Evolutionary conservation across 495 filamentous ascomycete species (phyloP).

Genomic region (Ascodesmis nigricans): DNA sequence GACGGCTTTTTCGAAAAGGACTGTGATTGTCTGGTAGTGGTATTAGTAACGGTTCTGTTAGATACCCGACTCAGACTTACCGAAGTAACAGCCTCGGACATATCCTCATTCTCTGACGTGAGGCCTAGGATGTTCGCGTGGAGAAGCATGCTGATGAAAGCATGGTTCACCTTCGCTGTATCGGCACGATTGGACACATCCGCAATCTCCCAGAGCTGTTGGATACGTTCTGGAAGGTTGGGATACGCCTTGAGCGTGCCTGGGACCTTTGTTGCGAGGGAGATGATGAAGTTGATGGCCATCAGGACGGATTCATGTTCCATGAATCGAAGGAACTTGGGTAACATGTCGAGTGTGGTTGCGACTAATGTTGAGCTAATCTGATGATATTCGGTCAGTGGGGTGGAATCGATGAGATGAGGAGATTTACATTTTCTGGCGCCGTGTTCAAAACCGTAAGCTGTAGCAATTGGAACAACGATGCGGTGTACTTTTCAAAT

Average conservation of each 20-base stretch:
- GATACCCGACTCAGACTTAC: too few relatives aligned
- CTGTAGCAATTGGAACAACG: too few relatives aligned
- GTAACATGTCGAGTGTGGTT: slow-evolving; percentile 5
- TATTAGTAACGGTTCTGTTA: too few relatives aligned
- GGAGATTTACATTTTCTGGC: too few relatives aligned
- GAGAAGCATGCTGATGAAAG: slow-evolving; percentile 15
- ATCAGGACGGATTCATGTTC: slow-evolving; percentile 12
- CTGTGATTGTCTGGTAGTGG: too few relatives aligned
- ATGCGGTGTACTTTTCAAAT: too few relatives aligned
- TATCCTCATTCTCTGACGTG: slow-evolving; percentile 1
- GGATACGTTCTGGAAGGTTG: slow-evolving; percentile 8
- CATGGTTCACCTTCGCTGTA: slow-evolving; percentile 1
- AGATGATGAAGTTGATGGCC: slow-evolving; percentile 5
- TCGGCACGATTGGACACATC: slow-evolving; percentile 8
- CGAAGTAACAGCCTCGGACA: slow-evolving; percentile 3
- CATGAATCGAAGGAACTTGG: slow-evolving; percentile 10
- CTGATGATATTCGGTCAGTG: too few relatives aligned
- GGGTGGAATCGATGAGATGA: too few relatives aligned
- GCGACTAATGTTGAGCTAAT: too few relatives aligned
- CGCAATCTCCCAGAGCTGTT: slow-evolving; percentile 16
- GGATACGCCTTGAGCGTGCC: background rate
- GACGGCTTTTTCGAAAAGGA: too few relatives aligned
- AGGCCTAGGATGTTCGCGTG: slow-evolving; percentile 7
- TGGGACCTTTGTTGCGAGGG: slow-evolving; percentile 1
- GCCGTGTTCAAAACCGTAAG: too few relatives aligned